Base-by-base conservation (phyloP, 352 stramenopile genomes). In the Globisporangium paroecandrum region DNA sequence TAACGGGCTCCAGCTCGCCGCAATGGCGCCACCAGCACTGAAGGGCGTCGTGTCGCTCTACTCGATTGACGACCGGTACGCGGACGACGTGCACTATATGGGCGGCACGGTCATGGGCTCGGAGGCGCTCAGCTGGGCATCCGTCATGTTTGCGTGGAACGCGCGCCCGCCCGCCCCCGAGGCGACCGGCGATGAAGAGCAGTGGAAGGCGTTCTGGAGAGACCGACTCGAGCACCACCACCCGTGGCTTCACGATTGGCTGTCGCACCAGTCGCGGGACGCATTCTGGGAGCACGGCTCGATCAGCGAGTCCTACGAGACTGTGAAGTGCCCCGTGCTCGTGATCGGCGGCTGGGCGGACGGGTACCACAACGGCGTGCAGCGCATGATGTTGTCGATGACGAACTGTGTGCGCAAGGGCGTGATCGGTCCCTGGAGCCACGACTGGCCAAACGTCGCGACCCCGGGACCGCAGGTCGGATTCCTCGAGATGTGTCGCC, bases 21-120 rank as follows among this genome's bases (percentile, higher is more conserved):
- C 72, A n/a, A 73, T 81, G 65, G 62, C 61, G 1, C 76, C 76
- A 1, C 69, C 76, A 7, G 76, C 76, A 55, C 76, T 83, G 58
- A 72, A 71, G 15, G 76, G 77, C 0, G 74, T 85, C 46, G 70
- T 83, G 9, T 85, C 77, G 55, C 74, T 85, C 46, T 83, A 85
- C 69, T 85, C 76, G 22, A 85, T 82, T 56, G 78, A 85, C 65
- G 78, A 85, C 69, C 76, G 78, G 8, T 83, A 83, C 58, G 74
- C 78, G 0, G 76, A 85, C 58, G 78, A 85, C 9, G 74, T 85
- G 41, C 77, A 85, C 69, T 85, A 83, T 68, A 76, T 80, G 71
- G 74, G 72, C 29, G 77, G 77, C 36, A 58, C 74, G 20, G 63
- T 85, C 34, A 64, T 85, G 36, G 78, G 76, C 24, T 83, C 78